Conservation (phyloP, 2,329 filamentous ascomycete species). For the Penicillium thymicola region DNA sequence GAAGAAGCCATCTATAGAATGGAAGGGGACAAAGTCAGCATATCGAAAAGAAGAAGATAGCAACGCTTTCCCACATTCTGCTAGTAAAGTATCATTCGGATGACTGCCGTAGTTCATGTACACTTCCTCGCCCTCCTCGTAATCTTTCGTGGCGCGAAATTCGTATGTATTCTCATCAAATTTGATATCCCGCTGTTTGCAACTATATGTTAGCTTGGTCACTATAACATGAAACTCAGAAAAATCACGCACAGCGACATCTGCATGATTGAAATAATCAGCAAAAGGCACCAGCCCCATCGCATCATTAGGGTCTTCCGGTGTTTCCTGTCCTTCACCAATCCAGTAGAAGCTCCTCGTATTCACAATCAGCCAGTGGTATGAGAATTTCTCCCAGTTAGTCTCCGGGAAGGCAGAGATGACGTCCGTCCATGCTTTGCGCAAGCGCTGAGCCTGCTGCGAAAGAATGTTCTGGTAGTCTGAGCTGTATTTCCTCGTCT, state of each 20-base stretch:
- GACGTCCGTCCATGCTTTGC: constrained; percentile 50
- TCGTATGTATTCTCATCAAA: constrained; percentile 38
- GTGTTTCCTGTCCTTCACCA: constrained; percentile 37
- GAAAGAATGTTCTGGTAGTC: constrained; percentile 36
- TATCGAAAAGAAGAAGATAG: not conserved
- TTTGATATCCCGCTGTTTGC: constrained; percentile 36
- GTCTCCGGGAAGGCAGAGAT: constrained; percentile 43
- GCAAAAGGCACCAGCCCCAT: constrained; percentile 47
- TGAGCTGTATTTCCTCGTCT: constrained; percentile 29
- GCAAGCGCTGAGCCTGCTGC: constrained; percentile 55
- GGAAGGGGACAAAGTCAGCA: not conserved
- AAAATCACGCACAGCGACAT: constrained; percentile 36
- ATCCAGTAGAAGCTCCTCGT: constrained; percentile 60
- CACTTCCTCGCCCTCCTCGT: constrained; percentile 41
- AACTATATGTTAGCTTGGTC: not conserved
- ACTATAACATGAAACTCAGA: not conserved
- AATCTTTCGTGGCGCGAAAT: constrained; percentile 34
- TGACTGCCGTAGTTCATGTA: constrained; percentile 46
- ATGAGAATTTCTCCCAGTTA: constrained; percentile 47
- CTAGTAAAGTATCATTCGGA: constrained; percentile 43
- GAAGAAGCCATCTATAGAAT: constrained; percentile 41
- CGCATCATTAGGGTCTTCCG: constrained; percentile 43
- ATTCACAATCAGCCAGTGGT: constrained; percentile 61
- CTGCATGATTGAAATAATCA: constrained; percentile 48
- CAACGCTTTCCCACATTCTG: constrained; percentile 38